Evolutionary conservation across 768 basidiomycete species (phyloP), one percentile per base, ranked within the genome.

Genomic region (Tulasnella sp.): DNA sequence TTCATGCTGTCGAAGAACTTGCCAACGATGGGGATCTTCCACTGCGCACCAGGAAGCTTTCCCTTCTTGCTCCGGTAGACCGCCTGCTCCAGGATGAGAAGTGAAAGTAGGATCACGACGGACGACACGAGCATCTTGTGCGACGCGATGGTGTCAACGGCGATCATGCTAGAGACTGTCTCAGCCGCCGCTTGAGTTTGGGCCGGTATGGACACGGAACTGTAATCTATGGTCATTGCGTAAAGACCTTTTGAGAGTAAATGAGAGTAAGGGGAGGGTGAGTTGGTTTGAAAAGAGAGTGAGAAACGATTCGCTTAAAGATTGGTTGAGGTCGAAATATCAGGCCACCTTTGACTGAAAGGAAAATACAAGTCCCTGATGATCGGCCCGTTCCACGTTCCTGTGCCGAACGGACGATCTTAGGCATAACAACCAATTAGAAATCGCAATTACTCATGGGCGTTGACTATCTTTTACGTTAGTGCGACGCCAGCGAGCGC

Each of bases 11-110:
- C 91, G 3, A 86, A 83, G 66, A 97, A 96, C 72, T 93, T 93
- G 60, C 96, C 96, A 58, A 99, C 97, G 67, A 99, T 67, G n/a
- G 96, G 96, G 64, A 96, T 93, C 11, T 92, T 96, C 93, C 92
- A 97, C 69, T 71, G 77, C 48, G 78, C 82, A 4, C 95, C 95
- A 0, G 95, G 93, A 5, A 97, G 79, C 66, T 86, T 80, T 19
- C 78, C 80, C 68, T 98, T 98, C 75, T 96, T 94, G 68, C 78
- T 79, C 34, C 95, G 77, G 72, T 95, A 99, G 19, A 93, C 80
- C 30, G 80, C 75, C 74, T 96, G 93, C 68, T 99, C 95, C 55
- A 95, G 76, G 48, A 82, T 74, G 51, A 99, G 82, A 43, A 99
- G 80, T 11, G 85, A 76, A 52, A 81, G 70, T 61, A 96, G 64